Percentiles rank a stretch among this genome's conserved stretches.
Conservation (phyloP, 176 grass and related monocot genomes). For the Oryza punctata region DNA sequence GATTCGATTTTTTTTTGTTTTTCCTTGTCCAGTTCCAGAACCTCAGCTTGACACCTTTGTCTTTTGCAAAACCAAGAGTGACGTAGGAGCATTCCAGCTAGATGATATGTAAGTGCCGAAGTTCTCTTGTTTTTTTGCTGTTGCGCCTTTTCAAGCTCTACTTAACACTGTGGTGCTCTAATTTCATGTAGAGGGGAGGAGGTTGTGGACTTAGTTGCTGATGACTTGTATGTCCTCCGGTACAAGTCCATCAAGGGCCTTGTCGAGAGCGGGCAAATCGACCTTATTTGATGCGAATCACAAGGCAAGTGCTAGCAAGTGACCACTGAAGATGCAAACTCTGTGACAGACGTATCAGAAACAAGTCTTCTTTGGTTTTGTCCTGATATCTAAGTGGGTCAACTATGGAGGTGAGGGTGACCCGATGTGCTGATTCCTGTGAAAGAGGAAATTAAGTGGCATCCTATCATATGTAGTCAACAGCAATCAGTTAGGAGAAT, state of each 20-base stretch:
- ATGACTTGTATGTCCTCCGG: slow-evolving; percentile 87
- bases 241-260: slow-evolving; percentile 94
- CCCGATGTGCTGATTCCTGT: neutral
- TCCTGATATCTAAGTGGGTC: neutral
- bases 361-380: slow-evolving; percentile 6
- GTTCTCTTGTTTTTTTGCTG: slow-evolving; percentile 7
- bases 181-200: slow-evolving; percentile 73
- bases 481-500: neutral
- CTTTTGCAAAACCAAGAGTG: slow-evolving; percentile 91
- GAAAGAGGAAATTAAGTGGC: neutral
- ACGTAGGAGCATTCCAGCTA: slow-evolving; percentile 90
- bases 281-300: slow-evolving; percentile 63
- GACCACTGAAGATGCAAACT: neutral
- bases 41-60: slow-evolving; percentile 87
- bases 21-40: slow-evolving; percentile 65
- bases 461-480: neutral
- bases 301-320: neutral
- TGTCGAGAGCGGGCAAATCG: slow-evolving; percentile 56
- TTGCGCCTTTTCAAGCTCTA: neutral
- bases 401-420: neutral
- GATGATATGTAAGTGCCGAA: slow-evolving; percentile 73
- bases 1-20: neutral
- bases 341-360: neutral
- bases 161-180: slow-evolving; percentile 25
- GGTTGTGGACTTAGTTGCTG: slow-evolving; percentile 87